These are phyloP conservation scores for Geotrichum citri-aurantii DNA, from an alignment of 1,139 yeast species.

Conservation along the genomic window DNA sequence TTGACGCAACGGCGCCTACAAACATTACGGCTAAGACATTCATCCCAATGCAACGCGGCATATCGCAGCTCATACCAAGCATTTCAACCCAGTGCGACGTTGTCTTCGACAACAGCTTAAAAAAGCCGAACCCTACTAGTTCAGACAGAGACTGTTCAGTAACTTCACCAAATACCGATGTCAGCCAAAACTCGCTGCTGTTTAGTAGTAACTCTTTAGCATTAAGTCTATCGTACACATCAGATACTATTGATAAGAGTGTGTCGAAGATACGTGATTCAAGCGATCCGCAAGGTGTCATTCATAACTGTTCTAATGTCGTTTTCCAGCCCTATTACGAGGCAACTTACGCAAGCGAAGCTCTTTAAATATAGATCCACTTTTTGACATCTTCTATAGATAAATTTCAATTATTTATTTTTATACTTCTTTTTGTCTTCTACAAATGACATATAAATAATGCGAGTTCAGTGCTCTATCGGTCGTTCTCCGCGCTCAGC, in stretches of 20 bases:
- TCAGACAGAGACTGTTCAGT: not conserved
- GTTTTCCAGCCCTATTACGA: not conserved
- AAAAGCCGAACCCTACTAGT: not conserved
- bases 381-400: not conserved
- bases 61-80: not conserved
- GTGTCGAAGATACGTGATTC: not conserved
- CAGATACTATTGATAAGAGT: not conserved
- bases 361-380: not conserved
- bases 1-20: not conserved
- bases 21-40: not conserved
- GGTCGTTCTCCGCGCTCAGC: constrained; percentile 33
- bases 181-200: not conserved
- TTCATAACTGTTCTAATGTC: not conserved
- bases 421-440: not conserved
- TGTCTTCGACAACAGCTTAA: not conserved
- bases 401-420: too few relatives aligned
- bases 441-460: not conserved
- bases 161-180: not conserved
- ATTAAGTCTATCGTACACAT: not conserved
- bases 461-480: constrained; percentile 18
- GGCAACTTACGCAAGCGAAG: not conserved
- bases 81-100: not conserved
- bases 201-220: not conserved
- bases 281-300: not conserved
- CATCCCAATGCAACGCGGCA: not conserved